Conservation (phyloP, 1,284 basidiomycete genomes). For the Heterobasidion irregulare region DNA sequence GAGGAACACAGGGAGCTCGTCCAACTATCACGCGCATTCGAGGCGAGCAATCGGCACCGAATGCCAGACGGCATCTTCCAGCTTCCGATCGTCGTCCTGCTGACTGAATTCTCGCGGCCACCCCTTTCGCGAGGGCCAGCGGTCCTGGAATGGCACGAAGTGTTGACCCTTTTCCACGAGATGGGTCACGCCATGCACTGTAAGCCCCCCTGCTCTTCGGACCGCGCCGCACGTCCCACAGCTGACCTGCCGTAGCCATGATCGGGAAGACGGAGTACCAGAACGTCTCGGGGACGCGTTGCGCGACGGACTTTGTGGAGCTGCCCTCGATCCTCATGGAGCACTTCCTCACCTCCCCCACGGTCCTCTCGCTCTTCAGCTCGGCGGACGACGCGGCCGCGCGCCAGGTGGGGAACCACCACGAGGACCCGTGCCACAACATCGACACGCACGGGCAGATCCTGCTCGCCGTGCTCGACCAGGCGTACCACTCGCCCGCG, state of each 20-base stretch:
- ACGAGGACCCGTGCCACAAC: constrained; percentile 61
- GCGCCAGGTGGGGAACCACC: constrained; percentile 47
- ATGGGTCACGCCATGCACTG: constrained; percentile 99
- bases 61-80: constrained; percentile 71
- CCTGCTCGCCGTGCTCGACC: constrained; percentile 84
- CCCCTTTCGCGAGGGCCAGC: constrained; percentile 56
- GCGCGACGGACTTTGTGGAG: constrained; percentile 97
- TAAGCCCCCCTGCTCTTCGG: constrained; percentile 34
- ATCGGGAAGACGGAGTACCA: constrained; percentile 96
- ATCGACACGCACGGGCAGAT: constrained; percentile 92
- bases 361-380: constrained; percentile 77
- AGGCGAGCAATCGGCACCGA: constrained; percentile 45
- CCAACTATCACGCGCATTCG: constrained; percentile 49
- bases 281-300: constrained; percentile 97
- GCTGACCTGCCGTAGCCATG: constrained; percentile 64
- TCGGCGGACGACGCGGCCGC: constrained; percentile 32
- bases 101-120: constrained; percentile 82
- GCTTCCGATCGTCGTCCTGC: constrained; percentile 84
- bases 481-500: constrained; percentile 76
- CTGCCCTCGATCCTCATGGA: constrained; percentile 99
- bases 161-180: constrained; percentile 94
- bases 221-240: constrained; percentile 1
- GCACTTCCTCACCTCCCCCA: constrained; percentile 83
- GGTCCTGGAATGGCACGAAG: constrained; percentile 87
- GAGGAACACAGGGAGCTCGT: constrained; percentile 30